Evolutionary conservation across 805 yeast species (phyloP).

Genomic region (Candida methanosorbosa): DNA sequence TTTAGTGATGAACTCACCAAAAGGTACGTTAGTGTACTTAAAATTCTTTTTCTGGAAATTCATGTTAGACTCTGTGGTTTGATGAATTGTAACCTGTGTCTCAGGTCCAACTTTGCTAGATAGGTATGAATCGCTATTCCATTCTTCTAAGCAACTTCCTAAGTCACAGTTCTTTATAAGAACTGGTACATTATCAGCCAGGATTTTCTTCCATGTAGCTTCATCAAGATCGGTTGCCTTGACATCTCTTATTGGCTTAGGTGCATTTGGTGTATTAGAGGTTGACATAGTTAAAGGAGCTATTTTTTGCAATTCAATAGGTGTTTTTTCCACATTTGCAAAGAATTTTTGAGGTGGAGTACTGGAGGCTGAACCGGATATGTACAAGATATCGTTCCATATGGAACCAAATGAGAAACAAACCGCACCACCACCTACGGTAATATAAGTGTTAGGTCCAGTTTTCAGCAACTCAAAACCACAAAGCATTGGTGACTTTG

Average conservation of each 20-base stretch:
- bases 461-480: slow-evolving; percentile 36
- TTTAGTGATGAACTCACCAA: slow-evolving; percentile 17
- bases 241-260: neutral
- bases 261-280: too few species aligned
- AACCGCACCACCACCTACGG: slow-evolving; percentile 68
- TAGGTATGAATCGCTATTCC: slow-evolving; percentile 23
- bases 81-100: slow-evolving; percentile 19
- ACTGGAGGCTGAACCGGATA: neutral
- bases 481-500: slow-evolving; percentile 35
- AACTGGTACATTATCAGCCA: slow-evolving; percentile 12
- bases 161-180: slow-evolving; percentile 14
- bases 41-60: slow-evolving; percentile 25
- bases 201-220: slow-evolving; percentile 3
- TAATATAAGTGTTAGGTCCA: slow-evolving; percentile 7
- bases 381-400: slow-evolving; percentile 26
- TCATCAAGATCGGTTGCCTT: neutral
- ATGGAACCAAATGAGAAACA: slow-evolving; percentile 73
- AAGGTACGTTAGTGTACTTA: slow-evolving; percentile 15
- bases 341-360: neutral
- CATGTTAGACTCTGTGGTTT: slow-evolving; percentile 8
- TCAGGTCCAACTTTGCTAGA: slow-evolving; percentile 15
- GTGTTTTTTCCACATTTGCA: neutral
- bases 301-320: too few species aligned
- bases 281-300: too few species aligned
- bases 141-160: slow-evolving; percentile 17